phyloP scores from a whole-genome alignment of 140 eudicot species.

The Flaveria floridana region DNA sequence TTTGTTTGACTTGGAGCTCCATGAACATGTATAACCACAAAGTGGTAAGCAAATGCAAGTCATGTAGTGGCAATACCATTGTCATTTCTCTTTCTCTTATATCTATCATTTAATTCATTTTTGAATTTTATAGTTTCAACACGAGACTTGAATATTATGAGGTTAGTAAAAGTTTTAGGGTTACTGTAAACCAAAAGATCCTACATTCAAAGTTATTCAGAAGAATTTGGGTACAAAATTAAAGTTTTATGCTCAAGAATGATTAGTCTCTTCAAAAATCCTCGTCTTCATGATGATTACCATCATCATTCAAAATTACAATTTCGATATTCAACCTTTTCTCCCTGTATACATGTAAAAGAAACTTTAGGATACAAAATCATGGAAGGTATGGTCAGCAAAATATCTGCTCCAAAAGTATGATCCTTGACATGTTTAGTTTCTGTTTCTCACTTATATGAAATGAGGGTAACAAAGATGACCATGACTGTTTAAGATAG shows the following conservation, averaged over 20 bases:
- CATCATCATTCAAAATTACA: slow-evolving; percentile 46
- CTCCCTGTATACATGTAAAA: slow-evolving; percentile 49
- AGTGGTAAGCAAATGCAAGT: slow-evolving; percentile 6
- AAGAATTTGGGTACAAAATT: neutral
- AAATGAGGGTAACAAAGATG: neutral
- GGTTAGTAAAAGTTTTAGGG: slow-evolving; percentile 11
- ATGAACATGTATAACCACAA: slow-evolving; percentile 13
- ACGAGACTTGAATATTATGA: neutral
- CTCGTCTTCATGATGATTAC: slow-evolving; percentile 54
- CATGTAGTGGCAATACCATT: neutral
- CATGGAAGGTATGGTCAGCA: neutral
- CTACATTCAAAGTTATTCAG: slow-evolving; percentile 6
- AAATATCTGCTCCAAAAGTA: neutral
- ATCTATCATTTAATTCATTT: neutral
- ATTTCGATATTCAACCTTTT: slow-evolving; percentile 48
- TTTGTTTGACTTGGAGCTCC: slow-evolving; percentile 20
- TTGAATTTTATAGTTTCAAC: slow-evolving; percentile 1
- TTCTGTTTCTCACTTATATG: neutral
- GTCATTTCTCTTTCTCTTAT: neutral
- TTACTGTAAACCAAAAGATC: neutral
- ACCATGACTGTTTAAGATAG: neutral
- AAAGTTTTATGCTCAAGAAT: neutral
- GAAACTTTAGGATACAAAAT: neutral
- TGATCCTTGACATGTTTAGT: neutral
- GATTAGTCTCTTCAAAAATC: slow-evolving; percentile 59